These are phyloP conservation scores for Camellia lanceoleosa DNA, from an alignment of 148 eudicot species.

Conservation along the genomic window DNA sequence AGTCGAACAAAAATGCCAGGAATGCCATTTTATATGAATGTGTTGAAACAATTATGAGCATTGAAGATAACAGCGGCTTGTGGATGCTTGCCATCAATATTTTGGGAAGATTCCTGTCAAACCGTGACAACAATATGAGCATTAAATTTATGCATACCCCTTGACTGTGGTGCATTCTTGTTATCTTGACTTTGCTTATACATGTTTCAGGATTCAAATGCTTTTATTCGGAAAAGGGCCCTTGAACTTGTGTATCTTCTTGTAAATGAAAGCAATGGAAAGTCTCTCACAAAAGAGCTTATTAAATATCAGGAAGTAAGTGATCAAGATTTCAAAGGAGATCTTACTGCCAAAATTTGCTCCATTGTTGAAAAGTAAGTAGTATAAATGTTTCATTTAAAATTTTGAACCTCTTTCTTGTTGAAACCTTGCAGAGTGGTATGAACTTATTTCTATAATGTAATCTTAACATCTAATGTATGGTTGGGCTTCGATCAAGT, in stretches of 20 bases:
- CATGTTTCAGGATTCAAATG: constrained; percentile 85
- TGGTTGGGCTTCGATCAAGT: background rate
- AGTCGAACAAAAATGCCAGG: constrained; percentile 95
- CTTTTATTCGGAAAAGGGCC: constrained; percentile 94
- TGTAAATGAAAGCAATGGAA: constrained; percentile 88
- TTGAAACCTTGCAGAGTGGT: background rate
- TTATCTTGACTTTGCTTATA: constrained; percentile 8
- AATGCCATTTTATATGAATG: constrained; percentile 98
- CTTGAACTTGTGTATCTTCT: constrained; percentile 93
- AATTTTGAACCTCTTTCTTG: constrained; percentile 7
- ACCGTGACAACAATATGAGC: constrained; percentile 95
- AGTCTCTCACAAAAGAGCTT: constrained; percentile 82
- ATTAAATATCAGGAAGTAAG: constrained; percentile 84
- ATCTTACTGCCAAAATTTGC: constrained; percentile 91
- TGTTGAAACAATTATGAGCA: constrained; percentile 89
- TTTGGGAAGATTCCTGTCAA: constrained; percentile 93
- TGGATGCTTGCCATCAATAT: constrained; percentile 98
- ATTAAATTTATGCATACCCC: background rate
- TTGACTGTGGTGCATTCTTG: background rate
- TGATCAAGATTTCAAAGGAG: constrained; percentile 85
- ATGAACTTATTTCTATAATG: background rate
- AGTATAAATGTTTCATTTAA: background rate
- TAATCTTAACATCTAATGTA: background rate
- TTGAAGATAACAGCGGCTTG: constrained; percentile 94
- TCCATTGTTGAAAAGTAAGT: constrained; percentile 96